phyloP scores from a whole-genome alignment of 2,329 filamentous ascomycete genomes.

The Aspergillus sp. region DNA sequence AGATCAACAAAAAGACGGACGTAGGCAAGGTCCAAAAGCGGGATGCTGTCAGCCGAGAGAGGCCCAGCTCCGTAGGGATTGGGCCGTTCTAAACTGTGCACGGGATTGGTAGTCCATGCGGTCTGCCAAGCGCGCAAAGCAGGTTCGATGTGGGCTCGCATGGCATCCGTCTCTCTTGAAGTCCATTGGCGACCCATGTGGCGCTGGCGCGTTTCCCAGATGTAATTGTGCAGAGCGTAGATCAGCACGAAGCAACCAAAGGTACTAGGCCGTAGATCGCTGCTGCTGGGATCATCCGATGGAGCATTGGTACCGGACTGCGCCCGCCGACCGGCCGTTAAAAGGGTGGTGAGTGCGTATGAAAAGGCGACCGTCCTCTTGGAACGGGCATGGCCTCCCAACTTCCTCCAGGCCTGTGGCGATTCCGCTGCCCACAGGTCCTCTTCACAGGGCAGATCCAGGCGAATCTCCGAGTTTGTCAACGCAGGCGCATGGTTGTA shows the following conservation, averaged over 20 bases:
- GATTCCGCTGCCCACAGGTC: conserved; percentile 85
- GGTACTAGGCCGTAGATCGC: conserved; percentile 78
- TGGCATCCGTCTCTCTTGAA: conserved; percentile 87
- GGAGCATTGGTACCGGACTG: conserved; percentile 55
- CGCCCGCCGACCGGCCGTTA: conserved; percentile 74
- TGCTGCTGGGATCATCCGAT: conserved; percentile 58
- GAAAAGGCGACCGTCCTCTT: conserved; percentile 79
- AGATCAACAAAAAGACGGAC: conserved; percentile 91
- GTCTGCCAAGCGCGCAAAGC: conserved; percentile 92
- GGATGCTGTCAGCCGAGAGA: conserved; percentile 87
- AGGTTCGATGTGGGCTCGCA: conserved; percentile 94
- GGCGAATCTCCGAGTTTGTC: conserved; percentile 88
- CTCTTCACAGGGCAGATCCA: conserved; percentile 91
- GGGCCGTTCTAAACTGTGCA: conserved; percentile 80
- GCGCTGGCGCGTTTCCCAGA: conserved; percentile 93
- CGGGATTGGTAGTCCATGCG: conserved; percentile 85
- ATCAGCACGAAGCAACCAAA: conserved; percentile 92
- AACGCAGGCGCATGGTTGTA: conserved; percentile 92
- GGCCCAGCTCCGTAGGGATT: conserved; percentile 83
- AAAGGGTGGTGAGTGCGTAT: conserved; percentile 76
- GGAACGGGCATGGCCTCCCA: conserved; percentile 73
- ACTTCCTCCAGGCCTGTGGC: conserved; percentile 77
- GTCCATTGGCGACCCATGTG: conserved; percentile 91
- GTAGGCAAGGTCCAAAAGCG: conserved; percentile 87
- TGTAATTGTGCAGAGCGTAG: conserved; percentile 95